Conservation (phyloP, 148 eudicot genomes). For the Gaultheria prostrata region DNA sequence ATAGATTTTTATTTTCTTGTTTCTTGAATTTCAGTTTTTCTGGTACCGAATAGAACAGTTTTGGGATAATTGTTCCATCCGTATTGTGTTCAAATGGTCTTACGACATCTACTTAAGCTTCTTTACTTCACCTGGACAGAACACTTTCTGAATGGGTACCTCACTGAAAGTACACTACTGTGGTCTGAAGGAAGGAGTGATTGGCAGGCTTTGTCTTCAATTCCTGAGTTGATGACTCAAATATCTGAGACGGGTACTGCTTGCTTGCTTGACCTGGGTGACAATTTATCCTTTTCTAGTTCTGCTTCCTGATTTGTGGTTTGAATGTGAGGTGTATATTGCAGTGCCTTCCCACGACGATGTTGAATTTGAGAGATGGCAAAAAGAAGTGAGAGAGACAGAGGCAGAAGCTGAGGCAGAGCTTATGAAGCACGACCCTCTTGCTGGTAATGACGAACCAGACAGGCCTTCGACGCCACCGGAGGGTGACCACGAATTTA, state of each 20-base stretch:
- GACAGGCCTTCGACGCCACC: constrained; percentile 91
- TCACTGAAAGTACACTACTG: constrained; percentile 64
- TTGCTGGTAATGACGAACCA: constrained; percentile 30
- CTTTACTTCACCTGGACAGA: constrained; percentile 66
- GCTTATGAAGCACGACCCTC: constrained; percentile 29
- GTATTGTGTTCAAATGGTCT: constrained; percentile 36
- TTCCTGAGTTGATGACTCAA: constrained; percentile 61
- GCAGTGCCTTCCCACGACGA: constrained; percentile 54
- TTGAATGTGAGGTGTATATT: constrained; percentile 21
- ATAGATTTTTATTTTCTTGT: constrained; percentile 29
- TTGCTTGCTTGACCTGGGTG: constrained; percentile 30
- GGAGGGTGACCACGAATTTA: constrained; percentile 90
- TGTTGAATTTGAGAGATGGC: constrained; percentile 82
- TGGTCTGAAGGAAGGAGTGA: constrained; percentile 87
- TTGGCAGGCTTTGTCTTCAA: constrained; percentile 81
- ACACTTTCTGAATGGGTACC: constrained; percentile 72
- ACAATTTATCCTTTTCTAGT: constrained; percentile 6
- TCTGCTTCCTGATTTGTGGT: constrained; percentile 12
- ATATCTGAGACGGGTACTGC: constrained; percentile 37
- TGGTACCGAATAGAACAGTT: constrained; percentile 30
- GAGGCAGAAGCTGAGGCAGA: constrained; percentile 60
- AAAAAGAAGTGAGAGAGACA: constrained; percentile 75
- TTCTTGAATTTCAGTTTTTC: constrained; percentile 42
- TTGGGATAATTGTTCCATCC: constrained; percentile 35
- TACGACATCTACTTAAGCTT: constrained; percentile 51